These are phyloP conservation scores for Skeletonema grethae DNA, from an alignment of 108 stramenopile species.

Conservation along the genomic window DNA sequence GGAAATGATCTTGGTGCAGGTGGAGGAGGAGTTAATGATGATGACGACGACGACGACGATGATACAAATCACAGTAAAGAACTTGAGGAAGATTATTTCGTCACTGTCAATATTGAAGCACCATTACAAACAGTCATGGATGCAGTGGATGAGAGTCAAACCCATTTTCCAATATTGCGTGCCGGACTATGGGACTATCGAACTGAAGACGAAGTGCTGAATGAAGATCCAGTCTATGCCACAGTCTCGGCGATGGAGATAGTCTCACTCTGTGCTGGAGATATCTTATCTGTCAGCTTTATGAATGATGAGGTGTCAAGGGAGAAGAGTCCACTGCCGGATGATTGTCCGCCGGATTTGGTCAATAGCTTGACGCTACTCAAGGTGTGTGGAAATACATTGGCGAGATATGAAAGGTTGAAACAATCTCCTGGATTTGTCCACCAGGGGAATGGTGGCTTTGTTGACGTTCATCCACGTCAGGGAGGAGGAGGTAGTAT, in stretches of 20 bases:
- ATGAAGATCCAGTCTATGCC: slow-evolving; percentile 50
- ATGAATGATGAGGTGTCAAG: slow-evolving; percentile 51
- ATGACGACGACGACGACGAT: slow-evolving; percentile 15
- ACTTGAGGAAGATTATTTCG: slow-evolving; percentile 47
- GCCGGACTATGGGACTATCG: slow-evolving; percentile 48
- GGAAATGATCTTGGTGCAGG: background rate
- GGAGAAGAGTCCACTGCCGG: slow-evolving; percentile 36
- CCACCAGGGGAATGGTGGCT: background rate
- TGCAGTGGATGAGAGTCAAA: slow-evolving; percentile 44
- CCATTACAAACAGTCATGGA: slow-evolving; percentile 48
- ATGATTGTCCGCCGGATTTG: slow-evolving; percentile 42
- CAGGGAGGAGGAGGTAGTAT: background rate
- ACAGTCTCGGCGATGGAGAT: slow-evolving; percentile 50
- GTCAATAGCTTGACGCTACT: slow-evolving; percentile 43
- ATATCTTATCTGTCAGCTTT: slow-evolving; percentile 36
- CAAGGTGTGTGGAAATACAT: slow-evolving; percentile 40
- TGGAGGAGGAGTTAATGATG: background rate
- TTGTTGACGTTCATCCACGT: background rate
- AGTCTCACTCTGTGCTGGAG: slow-evolving; percentile 38
- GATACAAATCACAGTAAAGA: slow-evolving; percentile 23
- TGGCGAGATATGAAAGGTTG: slow-evolving; percentile 34
- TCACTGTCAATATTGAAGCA: slow-evolving; percentile 50
- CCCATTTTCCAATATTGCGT: slow-evolving; percentile 44
- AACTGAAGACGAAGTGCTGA: slow-evolving; percentile 42
- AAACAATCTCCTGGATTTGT: background rate